A percentile compares a stretch with the other conserved stretches of the same genome.
phyloP scores from a whole-genome alignment of 306 rosid species.

The Acacia confusa region DNA sequence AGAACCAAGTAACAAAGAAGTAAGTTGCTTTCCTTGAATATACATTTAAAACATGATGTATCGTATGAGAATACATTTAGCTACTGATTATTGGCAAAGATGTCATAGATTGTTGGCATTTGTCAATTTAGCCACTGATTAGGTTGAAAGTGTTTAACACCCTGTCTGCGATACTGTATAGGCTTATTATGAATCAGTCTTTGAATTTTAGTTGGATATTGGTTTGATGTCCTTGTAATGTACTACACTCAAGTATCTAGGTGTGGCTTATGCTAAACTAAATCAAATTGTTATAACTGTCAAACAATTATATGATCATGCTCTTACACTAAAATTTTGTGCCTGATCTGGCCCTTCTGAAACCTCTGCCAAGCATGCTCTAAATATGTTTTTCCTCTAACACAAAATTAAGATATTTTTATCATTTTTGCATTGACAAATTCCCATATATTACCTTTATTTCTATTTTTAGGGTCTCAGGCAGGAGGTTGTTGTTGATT shows the following conservation, averaged over 20 bases:
- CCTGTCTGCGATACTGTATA: not conserved
- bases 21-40: slow-evolving; percentile 33
- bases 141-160: slow-evolving; percentile 15
- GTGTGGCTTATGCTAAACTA: not conserved
- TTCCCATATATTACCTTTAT: slow-evolving; percentile 11
- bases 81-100: not conserved
- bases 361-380: not conserved
- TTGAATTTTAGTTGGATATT: not conserved
- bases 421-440: slow-evolving; percentile 9
- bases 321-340: slow-evolving; percentile 2
- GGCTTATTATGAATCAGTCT: not conserved
- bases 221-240: slow-evolving; percentile 20
- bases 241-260: not conserved
- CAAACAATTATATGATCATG: slow-evolving; percentile 18
- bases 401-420: not conserved
- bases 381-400: slow-evolving; percentile 21
- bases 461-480: slow-evolving; percentile 66
- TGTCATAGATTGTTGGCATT: slow-evolving; percentile 8
- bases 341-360: slow-evolving; percentile 14
- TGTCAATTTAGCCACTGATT: not conserved
- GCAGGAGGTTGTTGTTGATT: slow-evolving; percentile 94
- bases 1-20: slow-evolving; percentile 89
- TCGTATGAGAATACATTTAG: not conserved
- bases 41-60: slow-evolving; percentile 25
- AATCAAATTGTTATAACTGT: slow-evolving; percentile 16